Percentiles rank a stretch among this genome's conserved stretches.
These are phyloP conservation scores for Pythium brachiatum DNA, from an alignment of 352 stramenopile genomes.

Conservation along the genomic window DNA sequence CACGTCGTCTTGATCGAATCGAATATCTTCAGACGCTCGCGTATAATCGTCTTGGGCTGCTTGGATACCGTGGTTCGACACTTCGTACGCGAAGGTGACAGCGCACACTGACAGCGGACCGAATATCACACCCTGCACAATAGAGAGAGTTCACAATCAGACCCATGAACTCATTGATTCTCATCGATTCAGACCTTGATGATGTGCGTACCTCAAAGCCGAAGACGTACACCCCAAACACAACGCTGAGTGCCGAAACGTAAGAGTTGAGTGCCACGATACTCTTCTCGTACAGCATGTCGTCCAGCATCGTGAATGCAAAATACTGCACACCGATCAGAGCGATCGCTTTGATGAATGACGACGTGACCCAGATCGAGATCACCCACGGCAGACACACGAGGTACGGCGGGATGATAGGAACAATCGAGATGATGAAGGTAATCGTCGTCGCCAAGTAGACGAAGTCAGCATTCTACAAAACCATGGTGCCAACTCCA, in stretches of 20 bases:
- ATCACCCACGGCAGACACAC: slow-evolving; percentile 84
- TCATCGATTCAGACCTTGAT: too few species aligned
- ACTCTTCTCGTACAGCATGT: slow-evolving; percentile 89
- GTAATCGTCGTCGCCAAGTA: slow-evolving; percentile 83
- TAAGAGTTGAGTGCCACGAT: slow-evolving; percentile 85
- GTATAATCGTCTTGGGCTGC: slow-evolving; percentile 69
- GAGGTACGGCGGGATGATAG: slow-evolving; percentile 83
- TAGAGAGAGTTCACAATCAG: too few species aligned
- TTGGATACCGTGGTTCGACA: slow-evolving; percentile 86
- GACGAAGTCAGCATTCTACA: slow-evolving; percentile 81
- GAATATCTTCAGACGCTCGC: slow-evolving; percentile 36
- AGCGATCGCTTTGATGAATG: slow-evolving; percentile 74
- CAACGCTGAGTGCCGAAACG: slow-evolving; percentile 80
- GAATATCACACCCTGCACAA: slow-evolving; percentile 82
- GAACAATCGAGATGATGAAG: slow-evolving; percentile 88
- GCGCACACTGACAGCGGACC: slow-evolving; percentile 78
- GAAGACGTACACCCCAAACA: slow-evolving; percentile 87
- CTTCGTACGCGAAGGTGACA: slow-evolving; percentile 82
- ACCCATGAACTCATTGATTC: too few species aligned
- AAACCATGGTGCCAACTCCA: not conserved
- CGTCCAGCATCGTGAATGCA: slow-evolving; percentile 79
- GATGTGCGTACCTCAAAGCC: slow-evolving; percentile 62
- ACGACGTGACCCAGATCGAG: slow-evolving; percentile 75
- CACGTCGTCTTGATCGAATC: slow-evolving; percentile 20
- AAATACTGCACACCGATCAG: slow-evolving; percentile 85